Evolutionary conservation across 2,329 filamentous ascomycete species (phyloP).

Genomic region (Venturia effusa): DNA sequence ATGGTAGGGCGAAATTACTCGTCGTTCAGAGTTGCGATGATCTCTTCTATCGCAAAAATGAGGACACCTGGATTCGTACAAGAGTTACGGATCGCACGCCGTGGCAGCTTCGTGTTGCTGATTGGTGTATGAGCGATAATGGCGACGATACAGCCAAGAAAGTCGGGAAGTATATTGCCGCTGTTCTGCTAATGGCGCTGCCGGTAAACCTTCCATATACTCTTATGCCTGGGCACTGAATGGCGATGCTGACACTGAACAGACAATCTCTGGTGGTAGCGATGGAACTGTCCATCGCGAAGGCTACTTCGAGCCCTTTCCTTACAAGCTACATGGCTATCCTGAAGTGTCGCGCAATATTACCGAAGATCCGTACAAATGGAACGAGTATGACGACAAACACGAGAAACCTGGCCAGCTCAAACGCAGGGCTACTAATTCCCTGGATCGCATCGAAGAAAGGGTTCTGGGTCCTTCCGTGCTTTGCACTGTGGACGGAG

Average conservation of each 20-base stretch:
- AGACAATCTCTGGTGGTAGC: background rate
- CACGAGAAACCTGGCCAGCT: background rate
- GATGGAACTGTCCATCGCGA: slow-evolving; percentile 16
- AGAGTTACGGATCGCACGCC: slow-evolving; percentile 22
- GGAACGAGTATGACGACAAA: slow-evolving; percentile 9
- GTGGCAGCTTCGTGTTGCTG: slow-evolving; percentile 19
- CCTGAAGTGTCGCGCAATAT: slow-evolving; percentile 21
- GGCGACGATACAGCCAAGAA: slow-evolving; percentile 17
- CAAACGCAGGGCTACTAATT: slow-evolving; percentile 9
- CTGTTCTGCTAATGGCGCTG: slow-evolving; percentile 18
- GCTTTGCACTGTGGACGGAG: slow-evolving; percentile 19
- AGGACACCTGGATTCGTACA: slow-evolving; percentile 21
- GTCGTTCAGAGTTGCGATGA: slow-evolving; percentile 23
- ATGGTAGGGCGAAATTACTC: slow-evolving; percentile 21
- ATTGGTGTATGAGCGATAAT: slow-evolving; percentile 21
- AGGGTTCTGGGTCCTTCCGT: slow-evolving; percentile 20
- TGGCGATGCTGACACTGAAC: slow-evolving; percentile 1
- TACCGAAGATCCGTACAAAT: slow-evolving; percentile 14
- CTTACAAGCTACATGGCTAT: slow-evolving; percentile 22
- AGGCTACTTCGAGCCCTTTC: slow-evolving; percentile 19
- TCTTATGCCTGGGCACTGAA: background rate
- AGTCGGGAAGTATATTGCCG: slow-evolving; percentile 20
- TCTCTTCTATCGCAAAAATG: slow-evolving; percentile 20
- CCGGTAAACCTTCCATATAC: slow-evolving; percentile 13
- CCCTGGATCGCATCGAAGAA: slow-evolving; percentile 19